A percentile compares a stretch with the other conserved stretches of the same genome.
Evolutionary conservation across 2,329 filamentous ascomycete genomes (phyloP).

Genomic region (Emmonsia crescens): DNA sequence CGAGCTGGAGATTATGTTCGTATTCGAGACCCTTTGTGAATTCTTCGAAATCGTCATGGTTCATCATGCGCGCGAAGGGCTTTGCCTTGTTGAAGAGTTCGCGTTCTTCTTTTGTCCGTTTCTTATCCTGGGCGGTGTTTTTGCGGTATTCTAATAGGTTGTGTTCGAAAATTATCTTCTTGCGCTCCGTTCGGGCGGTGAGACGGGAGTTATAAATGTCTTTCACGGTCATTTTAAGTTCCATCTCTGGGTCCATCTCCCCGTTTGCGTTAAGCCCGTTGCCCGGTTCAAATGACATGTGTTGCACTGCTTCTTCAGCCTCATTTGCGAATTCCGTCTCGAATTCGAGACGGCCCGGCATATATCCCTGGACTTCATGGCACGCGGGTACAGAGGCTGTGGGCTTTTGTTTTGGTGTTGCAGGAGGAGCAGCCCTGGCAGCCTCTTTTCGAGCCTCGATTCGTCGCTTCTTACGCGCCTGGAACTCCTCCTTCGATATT

Average conservation of each 20-base stretch:
- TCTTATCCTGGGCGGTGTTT: constrained; percentile 83
- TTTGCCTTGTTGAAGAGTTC: constrained; percentile 89
- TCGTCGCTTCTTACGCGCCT: constrained; percentile 78
- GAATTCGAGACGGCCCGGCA: constrained; percentile 94
- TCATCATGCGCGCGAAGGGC: constrained; percentile 95
- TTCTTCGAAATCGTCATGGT: constrained; percentile 75
- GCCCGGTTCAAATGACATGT: constrained; percentile 96
- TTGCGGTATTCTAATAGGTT: constrained; percentile 87
- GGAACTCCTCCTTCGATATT: constrained; percentile 84
- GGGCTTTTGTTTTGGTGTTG: constrained; percentile 87
- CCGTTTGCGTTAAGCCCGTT: constrained; percentile 85
- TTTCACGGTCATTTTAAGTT: constrained; percentile 95
- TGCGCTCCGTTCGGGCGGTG: constrained; percentile 82
- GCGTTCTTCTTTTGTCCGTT: constrained; percentile 86
- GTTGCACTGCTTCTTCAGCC: constrained; percentile 92
- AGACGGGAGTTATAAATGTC: constrained; percentile 93
- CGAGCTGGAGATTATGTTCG: constrained; percentile 81
- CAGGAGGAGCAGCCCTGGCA: constrained; percentile 69
- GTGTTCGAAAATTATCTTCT: constrained; percentile 95
- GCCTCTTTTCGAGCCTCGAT: constrained; percentile 88
- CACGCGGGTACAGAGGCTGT: constrained; percentile 91
- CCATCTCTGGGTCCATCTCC: constrained; percentile 88
- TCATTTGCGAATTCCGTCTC: constrained; percentile 97
- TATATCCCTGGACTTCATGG: constrained; percentile 96
- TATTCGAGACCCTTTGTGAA: constrained; percentile 78